A percentile compares a stretch with the other conserved stretches of the same genome.
Conservation (phyloP, 1,284 basidiomycete species). For the Rhodotorula sp. region DNA sequence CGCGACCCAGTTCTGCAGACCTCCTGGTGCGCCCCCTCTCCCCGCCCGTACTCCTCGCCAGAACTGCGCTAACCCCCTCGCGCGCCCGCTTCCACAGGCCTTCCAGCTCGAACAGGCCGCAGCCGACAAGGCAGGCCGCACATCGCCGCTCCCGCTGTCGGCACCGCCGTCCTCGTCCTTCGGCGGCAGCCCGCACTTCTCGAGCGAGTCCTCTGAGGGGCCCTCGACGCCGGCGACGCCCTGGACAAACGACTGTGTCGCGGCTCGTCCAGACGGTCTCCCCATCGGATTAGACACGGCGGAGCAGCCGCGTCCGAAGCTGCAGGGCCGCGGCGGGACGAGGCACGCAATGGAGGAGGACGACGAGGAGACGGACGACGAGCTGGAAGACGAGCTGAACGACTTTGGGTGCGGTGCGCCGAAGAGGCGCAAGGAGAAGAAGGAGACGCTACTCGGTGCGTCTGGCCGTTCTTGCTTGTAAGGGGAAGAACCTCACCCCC, state of each 20-base stretch:
- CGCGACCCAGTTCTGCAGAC: constrained; percentile 1
- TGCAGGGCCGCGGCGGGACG: not conserved
- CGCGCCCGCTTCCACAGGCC: not conserved
- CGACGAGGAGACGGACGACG: constrained; percentile 13
- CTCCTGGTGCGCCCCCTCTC: constrained; percentile 6
- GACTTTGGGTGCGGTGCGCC: constrained; percentile 32
- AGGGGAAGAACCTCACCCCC: not conserved
- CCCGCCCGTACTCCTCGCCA: not conserved
- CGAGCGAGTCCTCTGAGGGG: not conserved
- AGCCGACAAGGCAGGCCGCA: not conserved
- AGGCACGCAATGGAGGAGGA: not conserved
- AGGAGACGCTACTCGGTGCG: constrained; percentile 26
- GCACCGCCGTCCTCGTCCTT: not conserved
- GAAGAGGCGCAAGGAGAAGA: constrained; percentile 12
- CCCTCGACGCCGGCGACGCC: constrained; percentile 8
- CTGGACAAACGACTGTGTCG: not conserved
- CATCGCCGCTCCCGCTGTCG: not conserved
- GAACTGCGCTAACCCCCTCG: not conserved
- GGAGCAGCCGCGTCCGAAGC: not conserved
- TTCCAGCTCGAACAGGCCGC: constrained; percentile 16
- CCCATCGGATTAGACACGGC: not conserved
- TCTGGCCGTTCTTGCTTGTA: too few relatives aligned
- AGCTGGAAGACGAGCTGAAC: constrained; percentile 25
- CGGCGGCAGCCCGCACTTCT: not conserved
- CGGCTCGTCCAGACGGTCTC: too few relatives aligned